Base-by-base conservation (phyloP, 805 yeast species). In the baker's yeast (Saccharomyces cerevisiae) region DNA sequence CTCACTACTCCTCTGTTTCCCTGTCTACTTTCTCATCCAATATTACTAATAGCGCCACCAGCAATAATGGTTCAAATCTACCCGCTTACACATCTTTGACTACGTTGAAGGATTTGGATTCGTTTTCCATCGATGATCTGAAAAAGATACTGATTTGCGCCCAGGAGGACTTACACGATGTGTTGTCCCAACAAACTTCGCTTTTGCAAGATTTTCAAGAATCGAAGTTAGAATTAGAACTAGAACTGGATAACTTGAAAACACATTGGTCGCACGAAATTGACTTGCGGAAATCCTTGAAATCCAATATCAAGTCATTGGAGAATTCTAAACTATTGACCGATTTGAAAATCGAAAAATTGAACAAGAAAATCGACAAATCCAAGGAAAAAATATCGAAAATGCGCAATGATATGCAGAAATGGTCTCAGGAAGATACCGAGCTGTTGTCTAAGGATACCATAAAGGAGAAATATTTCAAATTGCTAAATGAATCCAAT, bases 81-180 rank as follows among this genome's bases (percentile, higher is more conserved):
- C 65, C 69, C 6, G 62, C 69, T 1, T 68, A 65, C 47, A 62
- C 69, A 6, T 60, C 57, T 36, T 50, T 68, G 31, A 64, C 68
- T 6, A 58, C 63, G 14, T 54, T 69, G 26, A 59, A 67, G 51
- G 69, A 66, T 52, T 50, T 68, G 51, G 70, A 68, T 30, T 49
- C 59, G 41, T 68, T 56, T 51, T 61, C 69, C 10, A 68, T 69
- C 24, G 67, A 63, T 3, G 70, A 68, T 53, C 55, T 68, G 57
- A 68, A 69, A 46, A 64, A 61, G 41, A 66, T 68, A 22, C 53
- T 69, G 46, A 63, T 66, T 4, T 66, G 69, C 52, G 62, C 70
- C 1, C 72, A 68, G 52, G 71, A 68, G 52, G 71, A 68, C 53
- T 51, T 68, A 53, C 73, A 68, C 53, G 67, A 67, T n/a, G 67